Evolutionary conservation across 2,329 filamentous ascomycete genomes (phyloP).

Genomic region (Didymella sp.): DNA sequence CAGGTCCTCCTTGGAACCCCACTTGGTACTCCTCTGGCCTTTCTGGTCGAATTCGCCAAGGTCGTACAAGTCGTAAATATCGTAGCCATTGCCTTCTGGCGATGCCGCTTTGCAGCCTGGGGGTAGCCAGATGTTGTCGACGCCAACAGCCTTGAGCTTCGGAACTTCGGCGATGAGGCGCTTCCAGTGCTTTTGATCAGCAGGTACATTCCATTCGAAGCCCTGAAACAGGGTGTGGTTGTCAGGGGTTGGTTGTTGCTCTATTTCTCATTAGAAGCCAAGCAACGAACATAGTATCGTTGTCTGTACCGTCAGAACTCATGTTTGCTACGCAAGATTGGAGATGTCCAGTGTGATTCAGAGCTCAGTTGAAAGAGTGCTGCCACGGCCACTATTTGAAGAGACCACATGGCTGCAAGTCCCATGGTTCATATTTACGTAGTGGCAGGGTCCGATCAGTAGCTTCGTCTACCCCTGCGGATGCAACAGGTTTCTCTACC

Average conservation of each 20-base stretch:
- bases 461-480: slow-evolving; percentile 6
- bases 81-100: slow-evolving; percentile 67
- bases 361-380: neutral
- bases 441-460: neutral
- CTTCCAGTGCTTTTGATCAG: slow-evolving; percentile 66
- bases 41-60: slow-evolving; percentile 78
- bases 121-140: slow-evolving; percentile 67
- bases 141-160: slow-evolving; percentile 64
- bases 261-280: slow-evolving; percentile 26
- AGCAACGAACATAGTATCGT: neutral
- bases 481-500: slow-evolving; percentile 16
- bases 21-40: slow-evolving; percentile 68
- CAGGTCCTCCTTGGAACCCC: slow-evolving; percentile 70
- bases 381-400: slow-evolving; percentile 7
- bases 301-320: slow-evolving; percentile 35
- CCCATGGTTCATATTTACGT: slow-evolving; percentile 9
- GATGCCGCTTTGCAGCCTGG: slow-evolving; percentile 73
- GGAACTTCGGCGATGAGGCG: slow-evolving; percentile 62
- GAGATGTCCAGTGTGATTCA: neutral
- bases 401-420: neutral
- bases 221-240: slow-evolving; percentile 67
- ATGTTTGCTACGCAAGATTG: slow-evolving; percentile 20
- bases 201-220: slow-evolving; percentile 76
- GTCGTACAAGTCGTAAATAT: slow-evolving; percentile 72
- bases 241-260: slow-evolving; percentile 41